Evolutionary conservation across 1,284 basidiomycete species (phyloP).

Genomic region (Anthracocystis setariae): DNA sequence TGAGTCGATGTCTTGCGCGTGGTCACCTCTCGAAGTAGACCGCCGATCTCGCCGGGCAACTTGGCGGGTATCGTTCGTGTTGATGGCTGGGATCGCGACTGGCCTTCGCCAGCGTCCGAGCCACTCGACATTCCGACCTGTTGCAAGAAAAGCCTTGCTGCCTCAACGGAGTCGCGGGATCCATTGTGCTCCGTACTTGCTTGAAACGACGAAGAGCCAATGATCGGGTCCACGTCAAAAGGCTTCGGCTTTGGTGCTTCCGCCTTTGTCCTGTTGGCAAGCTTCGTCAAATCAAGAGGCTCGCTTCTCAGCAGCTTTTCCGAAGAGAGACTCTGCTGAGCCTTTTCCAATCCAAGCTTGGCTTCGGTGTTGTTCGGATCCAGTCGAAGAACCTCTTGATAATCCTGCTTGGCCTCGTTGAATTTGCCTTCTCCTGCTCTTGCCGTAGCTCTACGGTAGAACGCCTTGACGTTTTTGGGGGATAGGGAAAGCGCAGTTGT

Average conservation of each 20-base stretch:
- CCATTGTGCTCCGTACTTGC: background rate
- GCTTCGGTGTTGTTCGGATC: slow-evolving; percentile 30
- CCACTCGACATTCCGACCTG: slow-evolving; percentile 31
- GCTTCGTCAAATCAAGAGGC: slow-evolving; percentile 15
- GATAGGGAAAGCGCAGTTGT: slow-evolving; percentile 16
- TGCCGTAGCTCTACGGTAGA: slow-evolving; percentile 31
- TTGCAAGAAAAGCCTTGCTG: slow-evolving; percentile 35
- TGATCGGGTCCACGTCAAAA: background rate
- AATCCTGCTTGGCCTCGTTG: slow-evolving; percentile 13
- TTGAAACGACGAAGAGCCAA: background rate
- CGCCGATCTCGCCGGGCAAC: slow-evolving; percentile 37
- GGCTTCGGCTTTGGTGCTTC: background rate
- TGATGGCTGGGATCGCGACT: background rate
- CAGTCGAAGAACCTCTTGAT: slow-evolving; percentile 14
- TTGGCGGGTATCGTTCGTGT: slow-evolving; percentile 17
- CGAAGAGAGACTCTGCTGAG: background rate
- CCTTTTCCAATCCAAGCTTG: slow-evolving; percentile 18
- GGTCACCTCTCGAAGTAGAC: slow-evolving; percentile 33
- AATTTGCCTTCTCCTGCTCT: slow-evolving; percentile 14
- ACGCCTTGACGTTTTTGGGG: slow-evolving; percentile 36
- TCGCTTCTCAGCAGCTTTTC: background rate
- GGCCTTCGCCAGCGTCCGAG: background rate
- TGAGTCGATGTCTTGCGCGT: slow-evolving; percentile 19
- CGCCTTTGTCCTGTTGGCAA: background rate
- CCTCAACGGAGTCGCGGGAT: slow-evolving; percentile 32